Base-by-base conservation (phyloP, 1,284 basidiomycete species). In the Ceratobasidium sp. region DNA sequence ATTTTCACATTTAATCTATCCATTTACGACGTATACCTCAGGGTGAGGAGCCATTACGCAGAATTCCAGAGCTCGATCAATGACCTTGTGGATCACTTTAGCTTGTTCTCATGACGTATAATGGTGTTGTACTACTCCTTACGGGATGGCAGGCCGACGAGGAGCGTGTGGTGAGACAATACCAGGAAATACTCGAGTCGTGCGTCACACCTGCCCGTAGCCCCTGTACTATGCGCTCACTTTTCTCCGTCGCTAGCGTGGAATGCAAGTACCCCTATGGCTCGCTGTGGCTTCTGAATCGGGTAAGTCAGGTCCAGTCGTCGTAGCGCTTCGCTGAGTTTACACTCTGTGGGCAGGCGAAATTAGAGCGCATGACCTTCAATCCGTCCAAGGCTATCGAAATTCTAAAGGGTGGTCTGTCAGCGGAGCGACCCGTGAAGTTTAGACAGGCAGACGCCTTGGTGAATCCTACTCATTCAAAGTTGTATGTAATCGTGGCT, bases 81-180 rank as follows among this genome's bases (percentile, higher is more conserved):
- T 63, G 53, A 77, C 9, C 12, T 15, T 39, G 55, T 58, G 10
- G 39, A 64, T 64, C n/a, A 23, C 7, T 58, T 92, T n/a, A 92
- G n/a, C 86, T 95, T n/a, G 89, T 92, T 0, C 85, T 95, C 10
- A 94, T 94, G 92, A 92, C 92, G 5, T 94, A 94, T 82, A 87
- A 93, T 76, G 92, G 93, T 44, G 88, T 91, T 67, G 89, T 94
- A 2, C 87, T 94, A 5, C 88, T 93, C 0, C 83, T 80, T 42
- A 86, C 91, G 9, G 93, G 93, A 3, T 95, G 91, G 81, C 93
- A 93, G 83, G 92, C 93, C 0, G 90, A 94, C 78, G 92, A 92
- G 82, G 86, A 86, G 55, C 88, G 89, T 73, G 91, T 93, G 10
- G 82, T 94, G 55, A 88, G 85, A 77, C 90, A 93, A 80, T 93